A percentile compares a stretch with the other conserved stretches of the same genome.
Evolutionary conservation across 164 flowering plant species (phyloP).

Genomic region (Piper longum): DNA sequence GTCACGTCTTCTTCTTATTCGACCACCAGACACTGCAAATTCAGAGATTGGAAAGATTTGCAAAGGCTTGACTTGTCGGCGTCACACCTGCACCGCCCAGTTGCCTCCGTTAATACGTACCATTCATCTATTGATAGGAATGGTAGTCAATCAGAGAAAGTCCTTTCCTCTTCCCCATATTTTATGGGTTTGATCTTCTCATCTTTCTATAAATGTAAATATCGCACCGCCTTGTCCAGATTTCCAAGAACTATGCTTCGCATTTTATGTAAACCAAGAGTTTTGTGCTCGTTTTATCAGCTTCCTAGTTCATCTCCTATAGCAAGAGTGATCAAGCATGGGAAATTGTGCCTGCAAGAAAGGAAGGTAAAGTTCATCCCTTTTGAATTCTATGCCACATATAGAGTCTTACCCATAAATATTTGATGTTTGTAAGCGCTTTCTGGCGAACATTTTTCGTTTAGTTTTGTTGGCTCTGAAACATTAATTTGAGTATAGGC

Average conservation of each 20-base stretch:
- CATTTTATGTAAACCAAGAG: background rate
- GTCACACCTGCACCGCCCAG: constrained; percentile 15
- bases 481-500: constrained; percentile 11
- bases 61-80: constrained; percentile 15
- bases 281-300: background rate
- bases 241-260: background rate
- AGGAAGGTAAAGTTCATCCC: background rate
- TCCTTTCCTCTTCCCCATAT: background rate
- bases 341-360: constrained; percentile 12
- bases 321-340: constrained; percentile 8
- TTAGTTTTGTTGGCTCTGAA: background rate
- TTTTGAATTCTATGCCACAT: background rate
- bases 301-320: background rate
- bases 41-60: background rate
- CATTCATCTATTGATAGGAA: background rate
- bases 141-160: background rate
- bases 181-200: background rate
- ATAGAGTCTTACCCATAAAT: background rate
- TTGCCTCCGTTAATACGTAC: background rate
- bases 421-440: background rate
- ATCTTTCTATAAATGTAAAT: background rate
- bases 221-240: background rate
- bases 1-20: background rate
- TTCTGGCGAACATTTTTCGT: background rate
- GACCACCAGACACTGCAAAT: constrained; percentile 1